A percentile compares a stretch with the other conserved stretches of the same genome.
These are phyloP conservation scores for Kwoniella shivajii DNA, from an alignment of 1,284 basidiomycete genomes.

Conservation along the genomic window DNA sequence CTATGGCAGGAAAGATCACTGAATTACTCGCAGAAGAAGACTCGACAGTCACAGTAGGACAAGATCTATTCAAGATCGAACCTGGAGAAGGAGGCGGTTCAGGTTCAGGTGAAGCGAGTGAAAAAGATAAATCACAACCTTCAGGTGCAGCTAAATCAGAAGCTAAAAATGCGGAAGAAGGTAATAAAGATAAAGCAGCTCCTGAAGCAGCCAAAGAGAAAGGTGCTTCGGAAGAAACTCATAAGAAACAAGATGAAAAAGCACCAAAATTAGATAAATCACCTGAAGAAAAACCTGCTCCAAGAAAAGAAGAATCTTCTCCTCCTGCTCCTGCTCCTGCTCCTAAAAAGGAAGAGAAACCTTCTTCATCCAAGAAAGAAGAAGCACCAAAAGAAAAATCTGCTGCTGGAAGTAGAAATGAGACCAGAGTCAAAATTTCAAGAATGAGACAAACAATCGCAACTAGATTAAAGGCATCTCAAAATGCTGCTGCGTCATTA, in stretches of 20 bases:
- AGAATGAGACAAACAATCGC: conserved; percentile 97
- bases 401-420: conserved; percentile 62
- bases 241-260: conserved; percentile 55
- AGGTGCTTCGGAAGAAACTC: conserved; percentile 50
- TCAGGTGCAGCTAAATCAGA: conserved; percentile 50
- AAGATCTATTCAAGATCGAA: conserved; percentile 91
- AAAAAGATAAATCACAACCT: conserved; percentile 27
- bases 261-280: conserved; percentile 59
- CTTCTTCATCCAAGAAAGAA: conserved; percentile 41
- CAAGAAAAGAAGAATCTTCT: conserved; percentile 55
- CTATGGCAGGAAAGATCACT: conserved; percentile 81
- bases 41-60: conserved; percentile 90
- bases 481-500: conserved; percentile 93
- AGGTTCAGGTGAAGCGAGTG: conserved; percentile 10
- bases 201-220: conserved; percentile 54
- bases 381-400: conserved; percentile 28
- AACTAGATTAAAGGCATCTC: conserved; percentile 96
- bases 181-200: conserved; percentile 52
- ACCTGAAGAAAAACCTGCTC: conserved; percentile 55
- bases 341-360: conserved; percentile 47
- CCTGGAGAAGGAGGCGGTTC: conserved; percentile 69
- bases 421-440: conserved; percentile 96
- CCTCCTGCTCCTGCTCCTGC: conserved; percentile 35
- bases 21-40: conserved; percentile 89
- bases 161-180: conserved; percentile 53